Evolutionary conservation across 2,329 filamentous ascomycete species (phyloP).

Genomic region (Paecilomyces dactylethromorphus): DNA sequence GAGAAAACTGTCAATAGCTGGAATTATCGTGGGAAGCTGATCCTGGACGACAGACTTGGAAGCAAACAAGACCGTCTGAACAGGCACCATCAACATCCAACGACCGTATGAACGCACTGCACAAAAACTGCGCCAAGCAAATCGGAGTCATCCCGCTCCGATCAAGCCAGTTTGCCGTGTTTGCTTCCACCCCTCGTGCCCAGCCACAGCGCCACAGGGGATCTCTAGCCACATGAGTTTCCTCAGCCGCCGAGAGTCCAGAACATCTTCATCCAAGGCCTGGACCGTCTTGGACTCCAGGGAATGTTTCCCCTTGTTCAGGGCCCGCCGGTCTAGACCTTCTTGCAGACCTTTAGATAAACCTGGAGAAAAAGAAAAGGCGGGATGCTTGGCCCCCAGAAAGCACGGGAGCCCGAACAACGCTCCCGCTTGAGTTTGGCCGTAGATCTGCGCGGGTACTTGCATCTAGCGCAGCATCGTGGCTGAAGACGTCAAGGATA

Average conservation of each 20-base stretch:
- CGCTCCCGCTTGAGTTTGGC: neutral
- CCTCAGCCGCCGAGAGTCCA: constrained; percentile 19
- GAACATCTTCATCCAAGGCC: constrained; percentile 18
- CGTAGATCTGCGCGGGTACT: neutral
- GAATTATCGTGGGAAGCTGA: neutral
- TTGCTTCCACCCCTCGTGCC: constrained; percentile 8
- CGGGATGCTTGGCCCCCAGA: neutral
- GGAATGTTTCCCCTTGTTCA: constrained; percentile 8
- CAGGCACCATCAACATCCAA: constrained; percentile 5
- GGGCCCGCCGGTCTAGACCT: constrained; percentile 22
- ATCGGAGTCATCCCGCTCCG: constrained; percentile 12
- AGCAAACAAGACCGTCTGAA: constrained; percentile 2
- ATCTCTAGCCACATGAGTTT: neutral
- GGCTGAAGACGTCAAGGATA: neutral
- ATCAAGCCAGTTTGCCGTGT: constrained; percentile 16
- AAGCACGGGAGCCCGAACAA: neutral
- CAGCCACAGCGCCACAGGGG: neutral
- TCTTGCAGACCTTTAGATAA: neutral
- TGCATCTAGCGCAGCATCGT: neutral
- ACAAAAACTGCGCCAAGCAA: constrained; percentile 27
- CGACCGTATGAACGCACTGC: neutral
- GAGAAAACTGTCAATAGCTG: neutral
- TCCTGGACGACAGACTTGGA: neutral
- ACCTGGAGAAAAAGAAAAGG: neutral
- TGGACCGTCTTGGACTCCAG: constrained; percentile 21